A percentile compares a stretch with the other conserved stretches of the same genome.
These are phyloP conservation scores for Diaporthe vexans DNA, from an alignment of 2,329 filamentous ascomycete species.

Conservation along the genomic window DNA sequence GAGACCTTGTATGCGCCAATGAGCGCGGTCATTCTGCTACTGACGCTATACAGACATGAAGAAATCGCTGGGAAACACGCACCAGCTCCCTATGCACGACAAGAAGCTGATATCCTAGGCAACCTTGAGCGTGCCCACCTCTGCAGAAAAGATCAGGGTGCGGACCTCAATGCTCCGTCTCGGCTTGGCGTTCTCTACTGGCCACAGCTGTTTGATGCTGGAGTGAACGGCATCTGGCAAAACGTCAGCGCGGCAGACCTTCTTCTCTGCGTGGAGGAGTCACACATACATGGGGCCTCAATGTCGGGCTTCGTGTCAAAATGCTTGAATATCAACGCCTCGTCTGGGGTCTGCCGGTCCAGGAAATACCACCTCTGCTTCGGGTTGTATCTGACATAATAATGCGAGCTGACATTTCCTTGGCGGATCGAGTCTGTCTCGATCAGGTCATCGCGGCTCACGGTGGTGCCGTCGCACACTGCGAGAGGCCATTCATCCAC, in stretches of 20 bases:
- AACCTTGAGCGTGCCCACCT: background rate
- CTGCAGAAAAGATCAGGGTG: background rate
- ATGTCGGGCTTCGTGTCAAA: slow-evolving; percentile 6
- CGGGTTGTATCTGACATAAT: slow-evolving; percentile 1
- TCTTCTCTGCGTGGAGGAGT: background rate
- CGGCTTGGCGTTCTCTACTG: slow-evolving; percentile 4
- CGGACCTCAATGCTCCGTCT: slow-evolving; percentile 25
- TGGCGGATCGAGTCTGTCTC: slow-evolving; percentile 26
- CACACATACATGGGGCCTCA: background rate
- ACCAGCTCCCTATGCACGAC: background rate
- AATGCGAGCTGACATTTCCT: slow-evolving; percentile 2
- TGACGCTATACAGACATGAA: background rate
- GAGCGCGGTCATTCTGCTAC: background rate
- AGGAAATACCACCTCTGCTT: slow-evolving; percentile 10
- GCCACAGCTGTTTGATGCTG: slow-evolving; percentile 16
- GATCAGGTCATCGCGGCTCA: background rate
- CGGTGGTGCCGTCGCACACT: slow-evolving; percentile 12
- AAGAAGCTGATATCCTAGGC: background rate
- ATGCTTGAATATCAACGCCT: slow-evolving; percentile 25
- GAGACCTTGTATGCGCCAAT: background rate
- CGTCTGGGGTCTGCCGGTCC: background rate
- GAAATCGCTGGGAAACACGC: background rate
- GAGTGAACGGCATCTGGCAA: slow-evolving; percentile 13
- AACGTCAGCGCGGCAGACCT: background rate
- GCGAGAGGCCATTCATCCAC: slow-evolving; percentile 15